Conservation (phyloP, 257 asterid species). For the Rauvolfia tetraphylla region DNA sequence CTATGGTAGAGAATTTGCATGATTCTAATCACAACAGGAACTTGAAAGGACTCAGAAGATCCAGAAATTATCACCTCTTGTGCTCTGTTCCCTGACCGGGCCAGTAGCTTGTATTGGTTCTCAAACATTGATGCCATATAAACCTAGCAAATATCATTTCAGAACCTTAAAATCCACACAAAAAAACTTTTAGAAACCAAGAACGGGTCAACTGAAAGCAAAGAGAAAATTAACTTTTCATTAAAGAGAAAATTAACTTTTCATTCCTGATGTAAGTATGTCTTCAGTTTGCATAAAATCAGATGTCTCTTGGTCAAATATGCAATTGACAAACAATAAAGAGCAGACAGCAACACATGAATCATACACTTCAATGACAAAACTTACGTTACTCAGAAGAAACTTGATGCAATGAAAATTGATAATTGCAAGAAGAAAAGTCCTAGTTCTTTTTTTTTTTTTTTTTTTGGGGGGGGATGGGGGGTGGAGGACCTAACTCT, state of each 20-base stretch:
- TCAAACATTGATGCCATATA: constrained; percentile 84
- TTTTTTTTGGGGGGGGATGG: too few relatives aligned
- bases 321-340: neutral
- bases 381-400: neutral
- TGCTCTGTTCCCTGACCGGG: constrained; percentile 84
- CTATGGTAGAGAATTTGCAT: neutral
- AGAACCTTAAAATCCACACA: neutral
- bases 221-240: too few relatives aligned
- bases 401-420: neutral
- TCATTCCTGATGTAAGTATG: neutral
- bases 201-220: neutral
- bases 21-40: neutral
- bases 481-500: too few relatives aligned
- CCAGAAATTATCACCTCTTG: constrained; percentile 58
- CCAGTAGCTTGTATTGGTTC: constrained; percentile 88
- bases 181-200: neutral
- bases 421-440: neutral
- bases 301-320: neutral
- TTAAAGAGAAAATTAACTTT: too few relatives aligned
- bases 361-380: neutral
- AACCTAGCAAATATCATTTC: constrained; percentile 41
- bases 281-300: neutral
- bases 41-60: constrained; percentile 4
- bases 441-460: neutral
- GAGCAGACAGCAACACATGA: neutral